Evolutionary conservation across 345 rosid species (phyloP).

Genomic region (Acer negundo): DNA sequence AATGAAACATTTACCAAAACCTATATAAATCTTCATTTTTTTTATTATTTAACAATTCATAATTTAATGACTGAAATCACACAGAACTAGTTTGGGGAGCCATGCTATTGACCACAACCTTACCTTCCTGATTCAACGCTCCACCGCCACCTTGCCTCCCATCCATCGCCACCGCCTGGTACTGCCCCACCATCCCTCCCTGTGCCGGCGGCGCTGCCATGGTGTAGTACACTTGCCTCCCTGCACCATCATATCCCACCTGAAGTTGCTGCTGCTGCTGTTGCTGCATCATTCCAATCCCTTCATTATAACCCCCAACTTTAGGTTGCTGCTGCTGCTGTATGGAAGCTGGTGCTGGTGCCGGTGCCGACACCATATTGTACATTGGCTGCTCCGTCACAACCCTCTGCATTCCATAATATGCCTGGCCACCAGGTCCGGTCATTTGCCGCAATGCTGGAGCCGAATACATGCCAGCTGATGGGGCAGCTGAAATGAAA

Average conservation of each 20-base stretch:
- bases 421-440: constrained; percentile 36
- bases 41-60: constrained; percentile 12
- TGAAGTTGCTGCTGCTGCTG: constrained; percentile 26
- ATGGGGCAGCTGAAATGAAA: constrained; percentile 31
- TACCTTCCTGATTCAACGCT: constrained; percentile 47
- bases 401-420: constrained; percentile 48
- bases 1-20: constrained; percentile 18
- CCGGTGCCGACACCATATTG: constrained; percentile 24
- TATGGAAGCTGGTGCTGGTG: constrained; percentile 21
- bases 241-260: constrained; percentile 48
- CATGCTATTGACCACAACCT: constrained; percentile 31
- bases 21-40: constrained; percentile 9
- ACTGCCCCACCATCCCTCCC: constrained; percentile 29
- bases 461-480: constrained; percentile 32
- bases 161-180: constrained; percentile 28
- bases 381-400: constrained; percentile 46
- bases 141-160: constrained; percentile 36
- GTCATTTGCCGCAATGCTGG: constrained; percentile 32
- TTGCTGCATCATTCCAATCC: constrained; percentile 29
- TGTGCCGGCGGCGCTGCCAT: constrained; percentile 17
- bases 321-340: constrained; percentile 27
- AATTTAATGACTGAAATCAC: constrained; percentile 22
- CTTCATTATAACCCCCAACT: constrained; percentile 30
- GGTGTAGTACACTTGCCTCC: constrained; percentile 56
- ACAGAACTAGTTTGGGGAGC: constrained; percentile 31